Evolutionary conservation across 1,284 basidiomycete genomes (phyloP).

Genomic region (Pascua guehoae): DNA sequence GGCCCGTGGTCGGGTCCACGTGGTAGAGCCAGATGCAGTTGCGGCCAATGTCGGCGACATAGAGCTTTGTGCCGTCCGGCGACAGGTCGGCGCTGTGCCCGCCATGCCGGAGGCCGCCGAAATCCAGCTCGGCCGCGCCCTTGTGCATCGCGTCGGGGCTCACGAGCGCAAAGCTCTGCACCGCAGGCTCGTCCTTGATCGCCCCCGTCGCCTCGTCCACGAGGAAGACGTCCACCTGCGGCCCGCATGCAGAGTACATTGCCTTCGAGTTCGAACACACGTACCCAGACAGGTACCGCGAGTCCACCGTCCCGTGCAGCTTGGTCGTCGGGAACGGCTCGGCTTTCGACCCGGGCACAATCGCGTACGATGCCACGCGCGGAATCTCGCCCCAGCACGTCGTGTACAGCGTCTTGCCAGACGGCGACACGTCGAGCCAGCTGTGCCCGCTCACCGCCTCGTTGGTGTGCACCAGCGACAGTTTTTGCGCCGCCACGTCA

Average conservation of each 20-base stretch:
- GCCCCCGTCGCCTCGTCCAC: slow-evolving; percentile 35
- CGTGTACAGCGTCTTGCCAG: slow-evolving; percentile 29
- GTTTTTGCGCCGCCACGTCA: slow-evolving; percentile 16
- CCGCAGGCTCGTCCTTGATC: slow-evolving; percentile 24
- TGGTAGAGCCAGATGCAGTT: slow-evolving; percentile 49
- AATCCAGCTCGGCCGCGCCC: slow-evolving; percentile 28
- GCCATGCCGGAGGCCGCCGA: slow-evolving; percentile 42
- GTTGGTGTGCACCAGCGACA: slow-evolving; percentile 18
- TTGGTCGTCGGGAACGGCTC: slow-evolving; percentile 11
- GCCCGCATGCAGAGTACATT: slow-evolving; percentile 49
- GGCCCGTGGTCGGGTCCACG: slow-evolving; percentile 30
- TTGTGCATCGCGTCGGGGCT: slow-evolving; percentile 11
- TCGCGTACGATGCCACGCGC: slow-evolving; percentile 29
- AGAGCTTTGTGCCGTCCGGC: slow-evolving; percentile 39
- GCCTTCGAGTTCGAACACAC: slow-evolving; percentile 33
- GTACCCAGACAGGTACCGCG: slow-evolving; percentile 37
- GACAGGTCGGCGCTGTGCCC: slow-evolving; percentile 39
- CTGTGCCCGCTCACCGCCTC: slow-evolving; percentile 33
- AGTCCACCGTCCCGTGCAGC: slow-evolving; percentile 23
- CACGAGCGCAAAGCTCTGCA: slow-evolving; percentile 20
- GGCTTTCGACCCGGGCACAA: slow-evolving; percentile 9
- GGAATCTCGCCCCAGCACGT: slow-evolving; percentile 38
- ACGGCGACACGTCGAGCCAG: slow-evolving; percentile 33
- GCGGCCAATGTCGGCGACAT: slow-evolving; percentile 46
- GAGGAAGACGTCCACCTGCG: slow-evolving; percentile 45